Evolutionary conservation across 805 yeast genomes (phyloP), one percentile per base, ranked within the genome.

Genomic region (Osmozyma mogii): DNA sequence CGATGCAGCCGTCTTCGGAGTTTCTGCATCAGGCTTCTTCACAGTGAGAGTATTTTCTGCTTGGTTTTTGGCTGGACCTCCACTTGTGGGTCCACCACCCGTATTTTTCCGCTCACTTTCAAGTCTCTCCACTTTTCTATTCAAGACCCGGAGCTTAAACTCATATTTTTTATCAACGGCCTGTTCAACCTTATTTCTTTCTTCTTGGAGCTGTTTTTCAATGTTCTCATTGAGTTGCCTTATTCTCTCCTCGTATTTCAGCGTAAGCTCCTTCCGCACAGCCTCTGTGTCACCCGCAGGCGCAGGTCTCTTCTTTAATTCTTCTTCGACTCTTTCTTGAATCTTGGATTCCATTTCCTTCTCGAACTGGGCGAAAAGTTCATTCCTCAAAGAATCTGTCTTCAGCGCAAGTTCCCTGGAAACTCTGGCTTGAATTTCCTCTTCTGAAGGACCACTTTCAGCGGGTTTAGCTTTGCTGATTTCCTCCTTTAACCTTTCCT

Each of bases 151-250:
- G 33, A 68, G 65, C 41, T 75, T 70, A 50, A 80, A 68, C 35
- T 71, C 79, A 27, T 66, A 68, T 44, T 75, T 76, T 46, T 74
- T 71, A 28, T 71, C 70, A 24, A 72, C 68, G 15, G 71, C 69
- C 30, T 61, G 58, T 28, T 71, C 56, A 3, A 70, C 65, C 26
- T 62, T 68, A 18, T 59, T 64, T 30, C 51, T 54, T 35, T 41
- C 36, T 5, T 26, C 29, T 5, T 36, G 37, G 30, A 50, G 27
- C 24, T 30, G 33, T 29, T 34, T 34, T 15, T 43, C 45, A 23
- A 50, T 51, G 8, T 46, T 48, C 17, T 38, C 31, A 22, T 49
- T 47, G 27, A 51, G 40, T n/a, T 33, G 30, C n/a, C 19, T 33
- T 19, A 51, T 43, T 28, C 47, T 38, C 4, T 32, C 36, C 26